A percentile compares a stretch with the other conserved stretches of the same genome.
These are phyloP conservation scores for Colletotrichum higginsianum DNA, from an alignment of 2,329 filamentous ascomycete species.

Conservation along the genomic window DNA sequence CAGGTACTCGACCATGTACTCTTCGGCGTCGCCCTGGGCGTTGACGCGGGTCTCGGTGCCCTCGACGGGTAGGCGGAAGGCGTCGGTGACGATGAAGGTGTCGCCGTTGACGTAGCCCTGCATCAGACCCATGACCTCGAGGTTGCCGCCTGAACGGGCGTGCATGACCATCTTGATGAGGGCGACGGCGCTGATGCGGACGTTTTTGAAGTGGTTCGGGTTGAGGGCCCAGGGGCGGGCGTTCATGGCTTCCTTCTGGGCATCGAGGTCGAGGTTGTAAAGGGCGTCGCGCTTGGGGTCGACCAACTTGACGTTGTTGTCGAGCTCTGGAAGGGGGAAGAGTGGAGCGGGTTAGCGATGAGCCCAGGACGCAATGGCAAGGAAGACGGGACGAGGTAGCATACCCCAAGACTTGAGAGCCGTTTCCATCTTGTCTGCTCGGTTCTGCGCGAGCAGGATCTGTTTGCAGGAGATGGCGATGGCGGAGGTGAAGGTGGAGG, in stretches of 20 bases:
- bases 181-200: constrained; percentile 93
- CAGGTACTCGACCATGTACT: constrained; percentile 94
- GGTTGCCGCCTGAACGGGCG: constrained; percentile 89
- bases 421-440: constrained; percentile 47
- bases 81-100: constrained; percentile 92
- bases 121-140: constrained; percentile 99
- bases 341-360: constrained; percentile 3
- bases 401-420: constrained; percentile 50
- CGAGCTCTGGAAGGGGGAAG: constrained; percentile 75
- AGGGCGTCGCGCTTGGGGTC: constrained; percentile 92
- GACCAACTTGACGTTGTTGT: constrained; percentile 87
- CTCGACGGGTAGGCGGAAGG: constrained; percentile 93
- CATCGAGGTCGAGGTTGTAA: constrained; percentile 82
- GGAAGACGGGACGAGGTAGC: background rate
- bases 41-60: constrained; percentile 99
- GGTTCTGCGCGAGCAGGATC: constrained; percentile 17
- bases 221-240: constrained; percentile 83
- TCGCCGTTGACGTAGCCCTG: constrained; percentile 91
- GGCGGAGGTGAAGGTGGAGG: constrained; percentile 1
- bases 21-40: constrained; percentile 94
- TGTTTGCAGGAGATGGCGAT: constrained; percentile 22
- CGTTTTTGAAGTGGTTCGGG: constrained; percentile 90
- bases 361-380: background rate
- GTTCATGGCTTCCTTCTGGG: constrained; percentile 76
- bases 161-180: constrained; percentile 99